Evolutionary conservation across 495 filamentous ascomycete genomes (phyloP), one percentile per base, ranked within the genome.

Genomic region (Friedmanniomyces endolithicus): DNA sequence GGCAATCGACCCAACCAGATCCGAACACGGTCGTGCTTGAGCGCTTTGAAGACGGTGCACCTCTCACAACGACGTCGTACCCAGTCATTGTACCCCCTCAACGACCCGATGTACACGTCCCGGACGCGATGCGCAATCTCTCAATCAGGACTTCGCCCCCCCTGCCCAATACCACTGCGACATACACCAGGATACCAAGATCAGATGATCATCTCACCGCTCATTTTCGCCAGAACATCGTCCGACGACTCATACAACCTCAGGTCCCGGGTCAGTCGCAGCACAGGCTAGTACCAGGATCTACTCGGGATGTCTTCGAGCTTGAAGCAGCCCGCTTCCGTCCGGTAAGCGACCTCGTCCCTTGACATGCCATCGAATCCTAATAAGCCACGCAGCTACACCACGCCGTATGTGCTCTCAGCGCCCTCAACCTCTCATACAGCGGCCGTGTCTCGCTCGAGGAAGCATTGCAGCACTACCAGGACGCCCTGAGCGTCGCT

Each of bases 351-450:
- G 9, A 9, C 43, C 31, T 31, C 37, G 6, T 16, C 37, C 12
- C 37, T 14, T 41, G 16, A 2, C 16, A 6, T 6, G 1, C 12
- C 29, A 19, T 22, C 41, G 17, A 19, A 33, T 11, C 6, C 24
- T n/a, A 11, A 9, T 46, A 41, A 35, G 14, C 12, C 37, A 19
- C 17, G 6, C 37, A 41, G 20, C 73, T 82, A 49, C 74, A 74
- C 43, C 75, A 79, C 61, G 79, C 78, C n/a, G 76, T 83, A 48
- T 78, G 79, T 73, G 78, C 79, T 6, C 61, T 82, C 8, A 76
- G 75, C 16, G 78, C 77, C 17, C 71, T 83, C 48, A 78, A 74
- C 59, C 68, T 80, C 39, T 71, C 74, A 16, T 72, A 73, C 60
- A 71, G 71, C 58, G 70, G 55, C 8, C 37, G 24, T 6, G 17